phyloP scores from a whole-genome alignment of 2,329 filamentous ascomycete species.

The Ophiostoma pallidulum region DNA sequence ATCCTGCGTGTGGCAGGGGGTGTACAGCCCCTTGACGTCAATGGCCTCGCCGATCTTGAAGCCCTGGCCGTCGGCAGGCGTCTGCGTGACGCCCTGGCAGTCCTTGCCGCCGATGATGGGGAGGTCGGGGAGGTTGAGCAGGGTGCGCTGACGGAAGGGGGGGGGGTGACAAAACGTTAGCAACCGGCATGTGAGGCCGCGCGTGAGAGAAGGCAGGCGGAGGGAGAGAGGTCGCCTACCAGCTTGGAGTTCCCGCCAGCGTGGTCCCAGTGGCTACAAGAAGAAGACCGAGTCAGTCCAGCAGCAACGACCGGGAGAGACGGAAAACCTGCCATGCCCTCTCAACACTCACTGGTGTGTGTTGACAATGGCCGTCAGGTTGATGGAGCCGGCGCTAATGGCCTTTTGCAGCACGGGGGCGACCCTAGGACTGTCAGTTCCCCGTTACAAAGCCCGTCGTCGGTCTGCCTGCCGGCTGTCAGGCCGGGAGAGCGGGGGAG shows the following conservation, averaged over 20 bases:
- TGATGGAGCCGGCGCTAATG: conserved; percentile 61
- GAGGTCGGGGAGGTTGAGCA: conserved; percentile 49
- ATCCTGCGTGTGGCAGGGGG: conserved; percentile 95
- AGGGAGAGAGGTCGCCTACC: conserved; percentile 39
- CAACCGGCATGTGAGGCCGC: no score
- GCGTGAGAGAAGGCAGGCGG: background rate
- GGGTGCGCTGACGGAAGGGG: conserved; percentile 23
- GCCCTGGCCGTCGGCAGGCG: conserved; percentile 62
- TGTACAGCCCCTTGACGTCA: conserved; percentile 78
- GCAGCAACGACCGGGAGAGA: no score
- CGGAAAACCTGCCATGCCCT: no score
- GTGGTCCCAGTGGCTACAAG: conserved; percentile 76
- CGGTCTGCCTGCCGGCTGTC: no score
- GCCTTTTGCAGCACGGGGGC: conserved; percentile 61
- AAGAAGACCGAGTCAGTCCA: no score
- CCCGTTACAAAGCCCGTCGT: no score
- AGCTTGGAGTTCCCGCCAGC: conserved; percentile 83
- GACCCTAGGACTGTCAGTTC: no score
- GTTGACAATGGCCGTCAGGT: conserved; percentile 84
- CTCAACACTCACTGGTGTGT: conserved; percentile 82
- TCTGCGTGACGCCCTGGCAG: conserved; percentile 64
- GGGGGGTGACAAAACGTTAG: background rate
- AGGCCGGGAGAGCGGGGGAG: background rate
- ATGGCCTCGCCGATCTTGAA: conserved; percentile 78
- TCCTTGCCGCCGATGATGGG: conserved; percentile 82